A percentile compares a stretch with the other conserved stretches of the same genome.
Conservation (phyloP, 768 basidiomycete species). For the Antrodiella citrinella region DNA sequence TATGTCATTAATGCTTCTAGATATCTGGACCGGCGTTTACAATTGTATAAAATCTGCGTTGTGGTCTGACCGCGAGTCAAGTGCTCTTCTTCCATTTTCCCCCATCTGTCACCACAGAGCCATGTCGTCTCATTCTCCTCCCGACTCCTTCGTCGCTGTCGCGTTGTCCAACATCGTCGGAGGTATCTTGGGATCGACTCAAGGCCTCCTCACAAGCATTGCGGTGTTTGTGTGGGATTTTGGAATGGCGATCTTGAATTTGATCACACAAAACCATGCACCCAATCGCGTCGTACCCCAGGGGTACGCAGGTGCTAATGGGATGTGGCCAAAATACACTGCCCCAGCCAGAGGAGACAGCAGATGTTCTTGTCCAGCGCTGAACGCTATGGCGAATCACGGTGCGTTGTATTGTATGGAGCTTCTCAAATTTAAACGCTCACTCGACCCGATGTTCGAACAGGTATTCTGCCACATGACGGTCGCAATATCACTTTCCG, state of each 20-base stretch:
- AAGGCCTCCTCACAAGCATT: constrained; percentile 8
- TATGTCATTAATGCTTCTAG: no score
- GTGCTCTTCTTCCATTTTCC: no score
- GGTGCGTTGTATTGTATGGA: constrained; percentile 33
- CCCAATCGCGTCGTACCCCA: constrained; percentile 13
- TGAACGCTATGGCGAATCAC: constrained; percentile 81
- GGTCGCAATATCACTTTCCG: constrained; percentile 65
- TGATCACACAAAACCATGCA: constrained; percentile 39
- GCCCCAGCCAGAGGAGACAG: constrained; percentile 57
- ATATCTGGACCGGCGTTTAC: no score
- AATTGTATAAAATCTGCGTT: no score
- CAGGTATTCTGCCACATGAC: constrained; percentile 46
- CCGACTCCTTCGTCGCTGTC: constrained; percentile 6
- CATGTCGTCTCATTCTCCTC: no score
- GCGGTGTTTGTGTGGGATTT: constrained; percentile 43
- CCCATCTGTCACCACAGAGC: no score
- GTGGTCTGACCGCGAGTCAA: no score
- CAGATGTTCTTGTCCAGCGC: constrained; percentile 62
- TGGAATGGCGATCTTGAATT: constrained; percentile 41
- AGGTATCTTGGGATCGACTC: constrained; percentile 9
- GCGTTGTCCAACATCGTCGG: constrained; percentile 8
- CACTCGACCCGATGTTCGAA: no score
- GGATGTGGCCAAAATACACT: constrained; percentile 62
- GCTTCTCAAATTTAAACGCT: background rate
- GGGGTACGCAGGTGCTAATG: constrained; percentile 38